A percentile compares a stretch with the other conserved stretches of the same genome.
These are phyloP conservation scores for Fusarium aywerte DNA, from an alignment of 2,329 filamentous ascomycete species.

Conservation along the genomic window DNA sequence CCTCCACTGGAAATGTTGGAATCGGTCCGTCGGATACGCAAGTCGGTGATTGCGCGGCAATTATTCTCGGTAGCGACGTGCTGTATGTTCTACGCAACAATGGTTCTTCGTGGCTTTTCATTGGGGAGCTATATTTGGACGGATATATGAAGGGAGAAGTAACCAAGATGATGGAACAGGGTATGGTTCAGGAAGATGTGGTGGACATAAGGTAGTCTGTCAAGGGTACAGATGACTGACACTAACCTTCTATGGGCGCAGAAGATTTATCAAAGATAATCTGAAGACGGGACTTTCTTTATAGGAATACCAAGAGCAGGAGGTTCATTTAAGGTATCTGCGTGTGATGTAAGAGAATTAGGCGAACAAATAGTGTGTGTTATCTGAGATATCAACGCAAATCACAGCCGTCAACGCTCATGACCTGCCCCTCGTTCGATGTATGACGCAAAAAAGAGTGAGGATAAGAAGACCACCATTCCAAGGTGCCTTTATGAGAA, in stretches of 20 bases:
- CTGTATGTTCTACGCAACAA: background rate
- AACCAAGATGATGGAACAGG: background rate
- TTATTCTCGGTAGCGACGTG: background rate
- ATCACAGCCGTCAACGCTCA: background rate
- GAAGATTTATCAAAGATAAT: too few relatives aligned
- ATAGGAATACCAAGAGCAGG: too few relatives aligned
- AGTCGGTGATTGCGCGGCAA: background rate
- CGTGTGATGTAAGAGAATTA: too few relatives aligned
- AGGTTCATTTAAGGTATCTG: too few relatives aligned
- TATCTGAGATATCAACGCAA: too few relatives aligned
- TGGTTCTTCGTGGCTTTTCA: background rate
- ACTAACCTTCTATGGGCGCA: rapidly evolving
- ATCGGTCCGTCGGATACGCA: background rate
- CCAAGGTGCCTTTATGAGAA: background rate
- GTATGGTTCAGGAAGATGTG: background rate
- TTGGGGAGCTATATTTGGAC: background rate
- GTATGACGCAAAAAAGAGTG: background rate
- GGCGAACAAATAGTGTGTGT: too few relatives aligned
- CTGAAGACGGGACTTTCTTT: too few relatives aligned
- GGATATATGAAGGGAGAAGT: background rate
- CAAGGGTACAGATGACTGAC: background rate
- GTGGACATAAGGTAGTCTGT: background rate
- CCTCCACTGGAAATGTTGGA: background rate
- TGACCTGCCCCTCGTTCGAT: background rate
- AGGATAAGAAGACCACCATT: background rate